Base-by-base conservation (phyloP, 2,329 filamentous ascomycete species). In the Teratosphaeriaceae sp. region DNA sequence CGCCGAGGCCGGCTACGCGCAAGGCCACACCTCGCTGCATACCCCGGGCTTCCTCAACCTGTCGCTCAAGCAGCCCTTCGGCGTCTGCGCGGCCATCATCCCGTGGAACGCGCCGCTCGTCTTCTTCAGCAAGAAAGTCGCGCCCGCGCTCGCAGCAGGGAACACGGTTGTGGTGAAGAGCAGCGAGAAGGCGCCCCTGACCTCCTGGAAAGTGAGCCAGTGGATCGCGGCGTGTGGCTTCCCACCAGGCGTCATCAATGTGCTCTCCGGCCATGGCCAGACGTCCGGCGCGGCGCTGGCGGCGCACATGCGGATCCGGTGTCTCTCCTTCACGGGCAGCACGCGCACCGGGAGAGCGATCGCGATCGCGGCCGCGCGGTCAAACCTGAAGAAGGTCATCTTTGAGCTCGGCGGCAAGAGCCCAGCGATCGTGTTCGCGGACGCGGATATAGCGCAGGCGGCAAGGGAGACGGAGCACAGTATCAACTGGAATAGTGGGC, bases 51-150 rank as follows among this genome's bases (percentile, higher is more conserved):
- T 65, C 43, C 47, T 75, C 13, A 69, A 58, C 43, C 54, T 76
- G 59, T 54, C 53, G 1, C 47, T 56, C 36, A 41, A 49, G 7
- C 54, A 60, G 47, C 58, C 58, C 1, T 52, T 57, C n/a, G 58
- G 58, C 12, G 49, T 51, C 4, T 45, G 54, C 69, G 58, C 52
- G 2, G 73, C 76, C 59, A 88, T 88, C 50, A 85, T 87, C 44
- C 84, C 85, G 15, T 90, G 85, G 84, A 90, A 89, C 61, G 85
- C 82, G 51, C 85, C 85, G 1, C 70, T 88, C 1, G 69, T 74
- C n/a, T 86, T 87, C 77, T 81, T 82, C 12, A 78, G 77, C 2
- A 84, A 82, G 80, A 87, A 88, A 57, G 71, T 89, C 1, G 85
- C 82, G 13, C 85, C 85, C 31, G 74, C 75, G 8, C 61, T 79